A percentile compares a stretch with the other conserved stretches of the same genome.
Evolutionary conservation across 129 eudicot genomes (phyloP).

Genomic region (Helianthus annuus): DNA sequence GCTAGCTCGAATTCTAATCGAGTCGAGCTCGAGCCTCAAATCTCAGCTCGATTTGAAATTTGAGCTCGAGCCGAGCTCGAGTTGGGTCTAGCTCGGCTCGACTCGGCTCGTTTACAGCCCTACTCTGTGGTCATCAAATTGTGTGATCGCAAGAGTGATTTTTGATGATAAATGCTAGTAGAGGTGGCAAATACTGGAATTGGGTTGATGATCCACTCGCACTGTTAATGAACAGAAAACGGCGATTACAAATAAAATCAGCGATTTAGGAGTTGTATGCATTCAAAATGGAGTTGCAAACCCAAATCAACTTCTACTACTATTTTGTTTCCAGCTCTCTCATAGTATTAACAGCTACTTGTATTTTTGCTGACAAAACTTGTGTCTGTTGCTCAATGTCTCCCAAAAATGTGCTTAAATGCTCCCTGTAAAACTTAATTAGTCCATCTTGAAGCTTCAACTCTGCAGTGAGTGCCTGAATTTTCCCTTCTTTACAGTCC

Average conservation of each 20-base stretch:
- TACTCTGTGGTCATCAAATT: no score
- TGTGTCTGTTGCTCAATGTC: slow-evolving; percentile 47
- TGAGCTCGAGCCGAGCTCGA: no score
- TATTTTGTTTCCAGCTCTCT: slow-evolving; percentile 46
- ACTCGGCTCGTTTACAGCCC: no score
- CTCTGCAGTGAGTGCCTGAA: slow-evolving; percentile 54
- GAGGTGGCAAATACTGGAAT: neutral
- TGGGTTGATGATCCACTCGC: neutral
- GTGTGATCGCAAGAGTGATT: neutral
- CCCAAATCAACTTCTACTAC: neutral
- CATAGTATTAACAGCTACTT: slow-evolving; percentile 45
- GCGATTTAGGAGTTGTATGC: neutral
- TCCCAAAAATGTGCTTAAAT: slow-evolving; percentile 39
- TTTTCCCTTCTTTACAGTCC: slow-evolving; percentile 55
- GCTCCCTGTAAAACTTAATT: slow-evolving; percentile 49
- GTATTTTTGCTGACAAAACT: slow-evolving; percentile 48
- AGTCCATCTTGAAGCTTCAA: slow-evolving; percentile 57
- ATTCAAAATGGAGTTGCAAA: neutral
- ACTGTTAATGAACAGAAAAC: neutral
- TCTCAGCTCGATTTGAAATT: no score
- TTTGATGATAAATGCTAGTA: neutral
- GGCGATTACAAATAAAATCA: neutral
- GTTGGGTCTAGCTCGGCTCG: no score
- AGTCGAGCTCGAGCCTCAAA: no score
- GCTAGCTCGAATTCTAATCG: no score